Evolutionary conservation across 345 rosid genomes (phyloP).

Genomic region (Psidium friedrichsthalianum): DNA sequence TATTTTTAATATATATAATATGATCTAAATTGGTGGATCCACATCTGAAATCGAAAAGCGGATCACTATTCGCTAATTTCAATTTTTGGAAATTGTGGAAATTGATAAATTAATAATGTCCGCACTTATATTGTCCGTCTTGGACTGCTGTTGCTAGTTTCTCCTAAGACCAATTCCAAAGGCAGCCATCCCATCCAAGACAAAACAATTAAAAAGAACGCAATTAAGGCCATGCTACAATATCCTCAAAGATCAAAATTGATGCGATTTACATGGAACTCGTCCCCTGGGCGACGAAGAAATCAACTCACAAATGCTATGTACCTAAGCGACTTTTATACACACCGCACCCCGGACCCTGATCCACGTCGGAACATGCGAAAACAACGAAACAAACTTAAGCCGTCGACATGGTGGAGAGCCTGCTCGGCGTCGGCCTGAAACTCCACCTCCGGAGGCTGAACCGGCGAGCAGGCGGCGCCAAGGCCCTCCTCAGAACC

Average conservation of each 20-base stretch:
- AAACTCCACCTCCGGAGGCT: conserved; percentile 37
- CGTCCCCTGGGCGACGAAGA: not conserved
- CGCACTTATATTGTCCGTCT: not conserved
- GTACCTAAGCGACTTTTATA: no score
- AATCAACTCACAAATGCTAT: not conserved
- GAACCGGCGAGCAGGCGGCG: conserved; percentile 31
- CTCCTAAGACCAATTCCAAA: not conserved
- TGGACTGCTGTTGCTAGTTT: not conserved
- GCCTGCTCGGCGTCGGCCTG: conserved; percentile 39
- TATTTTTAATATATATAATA: no score
- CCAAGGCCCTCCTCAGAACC: conserved; percentile 31
- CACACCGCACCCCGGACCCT: no score
- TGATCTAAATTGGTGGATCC: no score
- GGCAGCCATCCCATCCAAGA: not conserved
- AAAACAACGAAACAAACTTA: not conserved
- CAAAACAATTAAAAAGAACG: not conserved
- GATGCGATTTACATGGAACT: not conserved
- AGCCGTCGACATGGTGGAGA: conserved; percentile 31
- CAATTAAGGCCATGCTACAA: not conserved
- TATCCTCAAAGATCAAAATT: not conserved
- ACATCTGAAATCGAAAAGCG: no score
- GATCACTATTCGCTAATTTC: no score
- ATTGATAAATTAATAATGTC: not conserved
- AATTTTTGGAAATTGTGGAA: not conserved
- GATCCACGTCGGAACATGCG: not conserved